A percentile compares a stretch with the other conserved stretches of the same genome.
Evolutionary conservation across 2,329 filamentous ascomycete genomes (phyloP).

Genomic region (Talaromyces pinophilus): DNA sequence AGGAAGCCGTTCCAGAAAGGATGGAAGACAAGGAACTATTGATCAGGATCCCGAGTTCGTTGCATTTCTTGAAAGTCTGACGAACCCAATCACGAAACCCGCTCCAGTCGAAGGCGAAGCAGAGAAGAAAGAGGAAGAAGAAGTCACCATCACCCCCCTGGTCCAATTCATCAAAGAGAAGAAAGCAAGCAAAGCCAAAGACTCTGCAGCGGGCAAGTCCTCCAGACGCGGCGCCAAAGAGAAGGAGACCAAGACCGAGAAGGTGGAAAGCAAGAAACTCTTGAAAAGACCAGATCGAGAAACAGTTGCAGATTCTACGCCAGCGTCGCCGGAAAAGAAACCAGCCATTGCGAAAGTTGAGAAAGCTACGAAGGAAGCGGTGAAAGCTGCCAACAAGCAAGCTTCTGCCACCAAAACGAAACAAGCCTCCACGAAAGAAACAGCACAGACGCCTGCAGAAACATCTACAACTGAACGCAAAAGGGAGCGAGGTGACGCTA

Average conservation of each 20-base stretch:
- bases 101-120: slow-evolving; percentile 53
- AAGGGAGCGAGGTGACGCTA: slow-evolving; percentile 55
- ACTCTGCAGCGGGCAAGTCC: slow-evolving; percentile 48
- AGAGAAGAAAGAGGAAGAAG: slow-evolving; percentile 57
- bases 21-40: slow-evolving; percentile 88
- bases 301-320: slow-evolving; percentile 29
- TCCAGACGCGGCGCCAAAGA: slow-evolving; percentile 45
- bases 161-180: slow-evolving; percentile 90
- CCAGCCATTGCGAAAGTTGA: slow-evolving; percentile 43
- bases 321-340: slow-evolving; percentile 36
- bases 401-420: slow-evolving; percentile 30
- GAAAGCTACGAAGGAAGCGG: slow-evolving; percentile 63
- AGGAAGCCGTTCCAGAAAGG: slow-evolving; percentile 69
- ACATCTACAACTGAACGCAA: slow-evolving; percentile 50
- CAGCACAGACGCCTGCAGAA: not conserved
- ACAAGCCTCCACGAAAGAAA: slow-evolving; percentile 28
- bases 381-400: slow-evolving; percentile 57
- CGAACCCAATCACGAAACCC: slow-evolving; percentile 67
- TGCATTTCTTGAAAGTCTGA: slow-evolving; percentile 83
- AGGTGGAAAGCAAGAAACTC: slow-evolving; percentile 46
- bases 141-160: slow-evolving; percentile 79
- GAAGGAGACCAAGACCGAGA: slow-evolving; percentile 44
- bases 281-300: slow-evolving; percentile 44
- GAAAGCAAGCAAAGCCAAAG: slow-evolving; percentile 76
- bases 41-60: slow-evolving; percentile 97